Evolutionary conservation across 225 moss, liverwort and hornwort species (phyloP), one percentile per base, ranked within the genome.

Genomic region (Antitrichia curtipendula): DNA sequence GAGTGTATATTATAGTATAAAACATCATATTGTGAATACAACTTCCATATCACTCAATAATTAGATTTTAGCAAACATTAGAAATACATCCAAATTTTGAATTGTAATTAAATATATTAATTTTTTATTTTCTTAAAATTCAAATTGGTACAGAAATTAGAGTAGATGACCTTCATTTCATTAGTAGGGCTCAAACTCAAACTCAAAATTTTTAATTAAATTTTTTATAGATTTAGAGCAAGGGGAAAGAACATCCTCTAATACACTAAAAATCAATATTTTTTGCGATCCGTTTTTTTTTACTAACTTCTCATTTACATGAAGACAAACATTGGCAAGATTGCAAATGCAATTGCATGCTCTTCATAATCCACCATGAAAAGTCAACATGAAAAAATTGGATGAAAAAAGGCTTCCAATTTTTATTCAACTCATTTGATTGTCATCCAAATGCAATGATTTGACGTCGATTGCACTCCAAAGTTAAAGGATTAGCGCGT

Each of bases 201-300:
- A 34, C 19, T 19, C n/a, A n/a, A n/a, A n/a, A n/a, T n/a, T n/a
- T n/a, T n/a, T n/a, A n/a, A n/a, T n/a, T n/a, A n/a, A n/a, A n/a
- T n/a, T n/a, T n/a, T n/a, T n/a, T n/a, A n/a, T n/a, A n/a, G n/a
- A n/a, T n/a, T n/a, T n/a, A n/a, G n/a, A 69, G 8, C 14, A 40
- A 0, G 2, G 23, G 1, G 13, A 40, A 38, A 69, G 13, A 40
- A 68, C 23, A 23, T 68, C 3, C 5, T 8, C 0, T 15, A 41
- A 8, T 15, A 25, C 0, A 25, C 3, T 8, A 3, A 43, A 41
- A 43, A n/a, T n/a, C 9, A 43, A 3, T 0, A 0, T 71, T 27
- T 41, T 27, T 71, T 16, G 3, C 16, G 8, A 27, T 16, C 5
- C 0, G 0, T 9, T 27, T 27, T 27, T n/a, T 43, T 15, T 27